Percentiles rank a stretch among this genome's conserved stretches.
Evolutionary conservation across 164 flowering plant genomes (phyloP).

Genomic region (Vitis rupestris): DNA sequence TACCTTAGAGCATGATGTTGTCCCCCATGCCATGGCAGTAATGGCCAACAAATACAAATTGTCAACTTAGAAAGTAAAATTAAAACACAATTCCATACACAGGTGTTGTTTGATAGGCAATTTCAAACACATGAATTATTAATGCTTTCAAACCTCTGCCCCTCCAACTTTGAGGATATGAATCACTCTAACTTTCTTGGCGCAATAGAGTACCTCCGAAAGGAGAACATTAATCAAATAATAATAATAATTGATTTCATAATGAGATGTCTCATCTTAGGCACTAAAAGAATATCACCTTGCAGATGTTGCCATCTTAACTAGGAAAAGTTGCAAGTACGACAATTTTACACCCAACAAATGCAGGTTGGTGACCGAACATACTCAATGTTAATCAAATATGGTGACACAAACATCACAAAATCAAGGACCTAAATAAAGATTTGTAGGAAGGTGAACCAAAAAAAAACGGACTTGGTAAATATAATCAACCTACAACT

Average conservation of each 20-base stretch:
- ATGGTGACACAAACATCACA: conserved; percentile 12
- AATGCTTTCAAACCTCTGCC: conserved; percentile 69
- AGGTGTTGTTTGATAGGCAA: too few relatives aligned
- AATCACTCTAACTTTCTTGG: conserved; percentile 98
- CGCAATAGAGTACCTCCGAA: conserved; percentile 97
- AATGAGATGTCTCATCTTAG: neutral
- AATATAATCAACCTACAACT: conserved; percentile 50
- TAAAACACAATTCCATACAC: neutral
- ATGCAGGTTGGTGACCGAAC: conserved; percentile 74
- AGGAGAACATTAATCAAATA: conserved; percentile 12
- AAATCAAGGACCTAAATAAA: too few relatives aligned
- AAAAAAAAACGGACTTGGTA: neutral
- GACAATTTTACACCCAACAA: conserved; percentile 90
- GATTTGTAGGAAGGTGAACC: neutral
- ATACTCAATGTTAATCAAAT: conserved; percentile 28
- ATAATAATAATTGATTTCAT: neutral
- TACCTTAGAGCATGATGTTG: conserved; percentile 95
- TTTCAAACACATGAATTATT: neutral
- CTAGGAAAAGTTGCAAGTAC: conserved; percentile 95
- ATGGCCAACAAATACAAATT: conserved; percentile 58
- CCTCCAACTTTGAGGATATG: conserved; percentile 99
- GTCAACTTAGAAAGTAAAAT: neutral
- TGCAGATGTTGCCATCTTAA: conserved; percentile 86
- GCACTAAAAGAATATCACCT: conserved; percentile 43
- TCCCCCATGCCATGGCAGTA: conserved; percentile 99